A percentile compares a stretch with the other conserved stretches of the same genome.
Conservation (phyloP, 2,329 filamentous ascomycete genomes). For the Pseudovirgaria hyperparasitica region DNA sequence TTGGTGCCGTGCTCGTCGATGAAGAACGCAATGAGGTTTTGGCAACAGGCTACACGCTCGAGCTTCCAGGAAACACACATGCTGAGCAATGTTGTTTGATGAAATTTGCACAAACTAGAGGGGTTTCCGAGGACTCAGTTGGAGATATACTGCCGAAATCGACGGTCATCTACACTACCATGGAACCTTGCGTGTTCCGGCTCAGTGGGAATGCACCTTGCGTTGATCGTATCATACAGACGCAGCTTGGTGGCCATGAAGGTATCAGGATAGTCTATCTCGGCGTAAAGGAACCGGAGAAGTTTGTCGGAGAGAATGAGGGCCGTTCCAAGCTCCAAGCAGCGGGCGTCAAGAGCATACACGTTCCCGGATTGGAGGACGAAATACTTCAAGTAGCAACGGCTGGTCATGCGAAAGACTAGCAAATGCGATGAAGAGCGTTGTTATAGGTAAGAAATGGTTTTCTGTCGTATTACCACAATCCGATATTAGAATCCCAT, state of each 20-base stretch:
- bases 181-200: slow-evolving; percentile 70
- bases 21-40: slow-evolving; percentile 46
- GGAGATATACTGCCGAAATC: slow-evolving; percentile 38
- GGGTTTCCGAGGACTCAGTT: slow-evolving; percentile 41
- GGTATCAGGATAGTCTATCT: slow-evolving; percentile 70
- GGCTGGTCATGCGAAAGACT: slow-evolving; percentile 53
- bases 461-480: no score
- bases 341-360: slow-evolving; percentile 60
- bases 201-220: slow-evolving; percentile 66
- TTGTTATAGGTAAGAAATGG: no score
- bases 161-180: slow-evolving; percentile 72
- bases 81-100: slow-evolving; percentile 85
- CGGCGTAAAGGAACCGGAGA: slow-evolving; percentile 79
- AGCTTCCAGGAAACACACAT: slow-evolving; percentile 86
- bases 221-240: slow-evolving; percentile 60
- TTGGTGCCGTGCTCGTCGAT: slow-evolving; percentile 77
- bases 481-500: neutral
- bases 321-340: slow-evolving; percentile 58
- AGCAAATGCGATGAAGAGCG: neutral
- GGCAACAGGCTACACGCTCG: slow-evolving; percentile 78
- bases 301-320: slow-evolving; percentile 73
- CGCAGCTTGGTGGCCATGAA: slow-evolving; percentile 29
- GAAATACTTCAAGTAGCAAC: slow-evolving; percentile 74
- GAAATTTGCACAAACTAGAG: slow-evolving; percentile 44
- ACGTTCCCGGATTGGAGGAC: slow-evolving; percentile 62